Evolutionary conservation across 805 yeast genomes (phyloP), one percentile per base, ranked within the genome.

Genomic region (Yarrowia sp.): DNA sequence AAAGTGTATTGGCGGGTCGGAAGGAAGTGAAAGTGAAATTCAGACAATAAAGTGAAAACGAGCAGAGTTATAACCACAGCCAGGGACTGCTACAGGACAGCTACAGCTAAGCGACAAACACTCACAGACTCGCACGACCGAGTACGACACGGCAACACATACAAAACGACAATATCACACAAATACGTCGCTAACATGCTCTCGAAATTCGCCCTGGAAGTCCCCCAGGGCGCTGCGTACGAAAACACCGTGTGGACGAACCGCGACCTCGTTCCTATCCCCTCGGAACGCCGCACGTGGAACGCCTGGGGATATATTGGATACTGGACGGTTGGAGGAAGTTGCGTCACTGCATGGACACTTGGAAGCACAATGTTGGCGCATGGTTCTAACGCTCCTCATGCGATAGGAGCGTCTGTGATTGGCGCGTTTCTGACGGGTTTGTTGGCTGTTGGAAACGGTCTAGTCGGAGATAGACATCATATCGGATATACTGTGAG

Each of bases 401-500:
- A 80, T 65, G 72, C 82, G 1, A 79, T 82, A 80, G 79, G 80
- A 6, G 74, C 75, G 18, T 75, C 80, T 18, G 75, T 80, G 18
- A 64, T 83, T 18, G 84, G 79, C 4, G 78, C 80, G 60, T 33
- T 75, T 13, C 68, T 83, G 51, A 78, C 80, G 63, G 76, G 78
- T 43, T 67, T 74, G 2, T 72, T 79, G 48, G 80, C 83, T 10
- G 71, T 80, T 8, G 71, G 77, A 11, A 81, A 80, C 66, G 82
- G 83, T 38, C 77, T 78, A 71, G 79, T 78, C 14, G 86, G 86
- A 38, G 77, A 80, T 8, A 75, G 76, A 22, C 83, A 78, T 71
- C 85, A 81, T 70, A 75, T 83, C 45, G 84, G 85, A 0, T 83
- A 76, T 67, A 78, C 85, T 2, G 76, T 83, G 10, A 75, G 75